A percentile compares a stretch with the other conserved stretches of the same genome.
Conservation (phyloP, 768 basidiomycete species). For the Filobasidium floriforme region DNA sequence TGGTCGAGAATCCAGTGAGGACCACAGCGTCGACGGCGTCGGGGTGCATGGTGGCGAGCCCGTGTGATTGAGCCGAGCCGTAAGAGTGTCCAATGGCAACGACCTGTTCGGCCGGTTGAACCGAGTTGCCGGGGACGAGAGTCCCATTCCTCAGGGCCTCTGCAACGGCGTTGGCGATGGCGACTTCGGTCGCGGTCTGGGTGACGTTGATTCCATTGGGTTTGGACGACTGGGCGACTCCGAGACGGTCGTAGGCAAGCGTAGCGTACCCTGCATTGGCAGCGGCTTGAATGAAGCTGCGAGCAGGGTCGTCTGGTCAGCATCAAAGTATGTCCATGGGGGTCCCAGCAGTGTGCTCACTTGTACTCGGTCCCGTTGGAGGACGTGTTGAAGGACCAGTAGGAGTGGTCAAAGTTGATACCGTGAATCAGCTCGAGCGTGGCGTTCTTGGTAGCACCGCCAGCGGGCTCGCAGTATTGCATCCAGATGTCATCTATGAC, state of each 20-base stretch:
- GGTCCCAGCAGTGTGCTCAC: too few relatives aligned
- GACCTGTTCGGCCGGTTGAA: neutral
- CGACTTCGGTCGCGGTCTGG: conserved; percentile 32
- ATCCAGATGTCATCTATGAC: neutral
- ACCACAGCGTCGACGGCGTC: conserved; percentile 25
- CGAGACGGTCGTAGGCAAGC: conserved; percentile 34
- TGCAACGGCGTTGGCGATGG: conserved; percentile 29
- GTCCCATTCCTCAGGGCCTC: conserved; percentile 12
- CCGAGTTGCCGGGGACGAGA: neutral
- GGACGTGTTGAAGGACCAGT: neutral
- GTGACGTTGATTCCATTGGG: conserved; percentile 33
- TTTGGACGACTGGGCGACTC: conserved; percentile 31
- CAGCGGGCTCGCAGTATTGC: conserved; percentile 1
- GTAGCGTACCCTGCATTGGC: conserved; percentile 21
- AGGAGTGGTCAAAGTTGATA: neutral
- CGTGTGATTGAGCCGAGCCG: conserved; percentile 22
- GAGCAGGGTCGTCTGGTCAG: neutral
- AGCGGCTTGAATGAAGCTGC: neutral
- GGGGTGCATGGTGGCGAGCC: conserved; percentile 21
- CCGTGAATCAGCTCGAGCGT: neutral
- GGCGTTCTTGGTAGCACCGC: neutral
- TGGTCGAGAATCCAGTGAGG: conserved; percentile 29
- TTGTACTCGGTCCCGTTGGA: neutral
- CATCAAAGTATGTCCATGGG: too few relatives aligned
- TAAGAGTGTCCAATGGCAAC: conserved; percentile 10